A percentile compares a stretch with the other conserved stretches of the same genome.
Conservation (phyloP, 495 filamentous ascomycete genomes). For the Penicillium arizonense region DNA sequence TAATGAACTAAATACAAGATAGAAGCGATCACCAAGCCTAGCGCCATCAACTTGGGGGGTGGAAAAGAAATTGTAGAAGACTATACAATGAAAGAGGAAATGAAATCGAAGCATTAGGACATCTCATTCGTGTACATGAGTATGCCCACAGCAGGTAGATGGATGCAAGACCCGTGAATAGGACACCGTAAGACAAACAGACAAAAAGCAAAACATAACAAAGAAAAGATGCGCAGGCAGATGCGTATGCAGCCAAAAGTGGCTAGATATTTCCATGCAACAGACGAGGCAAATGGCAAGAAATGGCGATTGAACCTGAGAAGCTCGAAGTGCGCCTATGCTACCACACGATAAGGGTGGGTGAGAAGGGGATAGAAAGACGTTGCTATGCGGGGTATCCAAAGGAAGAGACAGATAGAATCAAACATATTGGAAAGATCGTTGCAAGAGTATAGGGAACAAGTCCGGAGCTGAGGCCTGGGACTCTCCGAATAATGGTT, state of each 20-base stretch:
- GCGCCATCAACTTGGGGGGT: neutral
- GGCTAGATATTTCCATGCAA: neutral
- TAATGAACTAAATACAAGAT: slow-evolving; percentile 2
- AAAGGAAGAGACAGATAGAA: slow-evolving; percentile 33
- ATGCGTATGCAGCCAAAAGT: neutral
- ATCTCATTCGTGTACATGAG: slow-evolving; percentile 30
- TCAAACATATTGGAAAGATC: slow-evolving; percentile 20
- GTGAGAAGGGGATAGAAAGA: slow-evolving; percentile 2
- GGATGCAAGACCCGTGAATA: slow-evolving; percentile 1
- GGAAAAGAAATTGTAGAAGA: neutral
- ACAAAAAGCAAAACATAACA: neutral
- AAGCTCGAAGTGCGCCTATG: slow-evolving; percentile 1
- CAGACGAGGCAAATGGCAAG: neutral
- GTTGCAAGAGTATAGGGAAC: neutral
- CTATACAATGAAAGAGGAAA: slow-evolving; percentile 1
- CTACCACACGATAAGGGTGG: slow-evolving; percentile 1
- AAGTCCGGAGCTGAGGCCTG: neutral
- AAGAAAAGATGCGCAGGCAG: neutral
- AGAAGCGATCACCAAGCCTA: neutral
- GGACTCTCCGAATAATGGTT: slow-evolving; percentile 1
- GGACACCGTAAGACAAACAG: neutral
- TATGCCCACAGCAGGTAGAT: slow-evolving; percentile 14
- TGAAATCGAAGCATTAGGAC: slow-evolving; percentile 4
- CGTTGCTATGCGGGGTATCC: slow-evolving; percentile 39
- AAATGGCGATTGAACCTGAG: neutral